Conservation (phyloP, 768 basidiomycete species). For the Podaxis sp. region DNA sequence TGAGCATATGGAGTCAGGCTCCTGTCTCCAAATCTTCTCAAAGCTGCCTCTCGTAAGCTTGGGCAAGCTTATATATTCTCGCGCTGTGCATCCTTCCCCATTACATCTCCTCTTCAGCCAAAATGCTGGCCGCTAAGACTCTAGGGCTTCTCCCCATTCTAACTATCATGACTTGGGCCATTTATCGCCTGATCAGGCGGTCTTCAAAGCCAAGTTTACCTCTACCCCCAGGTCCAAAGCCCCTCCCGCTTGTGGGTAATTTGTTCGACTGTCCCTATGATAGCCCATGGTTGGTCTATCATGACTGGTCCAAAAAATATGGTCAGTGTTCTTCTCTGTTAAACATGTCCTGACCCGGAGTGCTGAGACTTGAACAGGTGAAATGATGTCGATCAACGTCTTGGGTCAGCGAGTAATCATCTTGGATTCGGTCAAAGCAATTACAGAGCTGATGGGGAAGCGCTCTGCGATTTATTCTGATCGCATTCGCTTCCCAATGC, state of each 20-base stretch:
- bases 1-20: no score
- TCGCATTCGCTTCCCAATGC: not conserved
- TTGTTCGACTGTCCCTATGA: constrained; percentile 9
- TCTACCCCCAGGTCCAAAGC: constrained; percentile 6
- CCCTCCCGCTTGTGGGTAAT: not conserved
- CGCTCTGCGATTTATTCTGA: not conserved
- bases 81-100: not conserved
- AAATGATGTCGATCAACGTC: not conserved
- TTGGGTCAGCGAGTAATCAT: not conserved
- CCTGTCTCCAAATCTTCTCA: no score
- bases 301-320: constrained; percentile 24
- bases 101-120: not conserved
- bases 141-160: not conserved
- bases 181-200: not conserved
- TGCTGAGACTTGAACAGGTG: not conserved
- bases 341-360: not conserved
- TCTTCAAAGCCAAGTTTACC: constrained; percentile 3
- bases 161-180: not conserved
- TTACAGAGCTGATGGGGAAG: not conserved
- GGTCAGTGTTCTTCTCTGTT: not conserved
- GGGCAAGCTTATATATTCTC: not conserved
- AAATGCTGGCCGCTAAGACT: not conserved
- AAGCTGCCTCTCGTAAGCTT: no score
- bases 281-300: constrained; percentile 26
- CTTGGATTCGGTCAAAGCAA: not conserved